phyloP scores from a whole-genome alignment of 306 rosid species.

The Comarum palustre region DNA sequence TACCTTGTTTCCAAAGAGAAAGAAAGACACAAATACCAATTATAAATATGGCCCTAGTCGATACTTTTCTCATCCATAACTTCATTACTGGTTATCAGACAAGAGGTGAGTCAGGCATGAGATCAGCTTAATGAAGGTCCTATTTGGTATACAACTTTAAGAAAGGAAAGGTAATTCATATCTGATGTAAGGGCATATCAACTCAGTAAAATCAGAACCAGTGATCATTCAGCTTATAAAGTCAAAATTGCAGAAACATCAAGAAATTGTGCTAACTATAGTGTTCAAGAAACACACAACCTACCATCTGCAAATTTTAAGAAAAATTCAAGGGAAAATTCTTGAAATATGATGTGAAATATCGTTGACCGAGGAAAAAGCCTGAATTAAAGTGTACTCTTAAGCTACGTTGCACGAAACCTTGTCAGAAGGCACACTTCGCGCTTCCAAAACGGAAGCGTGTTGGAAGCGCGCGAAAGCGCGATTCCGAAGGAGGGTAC shows the following conservation, averaged over 20 bases:
- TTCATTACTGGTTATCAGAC: not conserved
- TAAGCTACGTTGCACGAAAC: too few species aligned
- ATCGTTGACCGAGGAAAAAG: not conserved
- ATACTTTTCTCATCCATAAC: not conserved
- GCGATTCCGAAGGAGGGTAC: too few species aligned
- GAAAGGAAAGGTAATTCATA: not conserved
- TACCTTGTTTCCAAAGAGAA: not conserved
- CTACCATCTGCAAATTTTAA: not conserved
- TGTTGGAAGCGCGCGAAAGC: too few species aligned
- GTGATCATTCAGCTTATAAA: not conserved
- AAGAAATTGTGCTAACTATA: constrained; percentile 2
- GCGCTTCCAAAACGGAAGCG: too few species aligned
- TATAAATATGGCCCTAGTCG: constrained; percentile 3
- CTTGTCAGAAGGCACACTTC: too few species aligned
- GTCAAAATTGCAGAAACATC: not conserved
- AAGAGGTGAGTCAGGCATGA: not conserved
- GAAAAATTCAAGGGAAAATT: not conserved
- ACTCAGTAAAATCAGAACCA: not conserved
- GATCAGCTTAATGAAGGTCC: not conserved
- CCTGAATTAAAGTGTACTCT: not conserved
- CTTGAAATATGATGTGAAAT: not conserved
- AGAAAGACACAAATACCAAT: constrained; percentile 18
- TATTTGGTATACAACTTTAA: not conserved
- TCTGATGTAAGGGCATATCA: constrained; percentile 1
- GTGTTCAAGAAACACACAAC: not conserved